These are phyloP conservation scores for Aspergillus costaricaensis DNA, from an alignment of 2,329 filamentous ascomycete species.

Conservation along the genomic window DNA sequence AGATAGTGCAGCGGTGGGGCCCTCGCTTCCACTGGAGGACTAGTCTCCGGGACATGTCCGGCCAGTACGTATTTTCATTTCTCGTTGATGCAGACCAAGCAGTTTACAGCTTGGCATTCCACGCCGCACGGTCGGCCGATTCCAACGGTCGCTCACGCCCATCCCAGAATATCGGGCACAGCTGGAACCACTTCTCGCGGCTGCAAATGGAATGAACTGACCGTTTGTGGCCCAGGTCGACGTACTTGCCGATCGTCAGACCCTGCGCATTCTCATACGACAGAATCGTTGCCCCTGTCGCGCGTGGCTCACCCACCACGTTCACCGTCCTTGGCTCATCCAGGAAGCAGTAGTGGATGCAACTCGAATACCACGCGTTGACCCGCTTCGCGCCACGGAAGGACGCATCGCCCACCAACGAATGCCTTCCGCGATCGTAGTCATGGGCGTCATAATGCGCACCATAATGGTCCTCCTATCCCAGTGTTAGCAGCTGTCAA, in stretches of 20 bases:
- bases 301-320: constrained; percentile 67
- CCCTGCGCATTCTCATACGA: constrained; percentile 75
- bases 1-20: neutral
- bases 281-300: constrained; percentile 68
- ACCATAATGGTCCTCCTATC: constrained; percentile 61
- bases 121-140: constrained; percentile 48
- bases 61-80: too few relatives aligned
- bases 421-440: constrained; percentile 63
- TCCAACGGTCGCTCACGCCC: constrained; percentile 48
- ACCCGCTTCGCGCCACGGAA: constrained; percentile 59
- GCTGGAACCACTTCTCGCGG: constrained; percentile 69
- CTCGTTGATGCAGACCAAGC: too few relatives aligned
- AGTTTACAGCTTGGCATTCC: constrained; percentile 49
- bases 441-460: constrained; percentile 58
- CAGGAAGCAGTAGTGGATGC: constrained; percentile 62
- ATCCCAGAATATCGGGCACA: constrained; percentile 54
- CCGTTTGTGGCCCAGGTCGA: constrained; percentile 72
- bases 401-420: constrained; percentile 58
- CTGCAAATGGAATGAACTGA: constrained; percentile 67
- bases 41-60: neutral
- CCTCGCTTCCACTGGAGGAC: neutral
- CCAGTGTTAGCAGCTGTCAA: too few relatives aligned
- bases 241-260: constrained; percentile 70
- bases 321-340: constrained; percentile 59
- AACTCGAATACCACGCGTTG: constrained; percentile 59